Evolutionary conservation across 345 rosid genomes (phyloP), one percentile per base, ranked within the genome.

Genomic region (Clarkia xantiana): DNA sequence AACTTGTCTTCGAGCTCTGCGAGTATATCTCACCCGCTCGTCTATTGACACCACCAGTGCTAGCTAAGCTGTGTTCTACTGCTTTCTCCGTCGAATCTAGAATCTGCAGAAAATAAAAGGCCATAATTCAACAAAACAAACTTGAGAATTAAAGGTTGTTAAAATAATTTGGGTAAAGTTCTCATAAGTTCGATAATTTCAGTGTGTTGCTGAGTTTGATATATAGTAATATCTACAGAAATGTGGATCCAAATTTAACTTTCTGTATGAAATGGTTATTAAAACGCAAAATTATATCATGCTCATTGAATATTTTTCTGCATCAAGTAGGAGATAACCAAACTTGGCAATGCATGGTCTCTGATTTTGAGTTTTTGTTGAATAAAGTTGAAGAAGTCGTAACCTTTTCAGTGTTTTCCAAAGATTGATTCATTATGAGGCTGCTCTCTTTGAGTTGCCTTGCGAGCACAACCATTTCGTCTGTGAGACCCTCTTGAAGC

Each of bases 381-480:
- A 10, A 10, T 29, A 29, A 4, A 29, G 36, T 29, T 29, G 36
- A 29, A 29, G 36, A 29, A 23, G 29, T 23, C 6, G 9, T 29
- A 29, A 29, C 98, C 53, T 81, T 83, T 52, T 83, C 96, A 42
- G 98, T 84, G 58, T 73, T 75, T 58, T 83, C 70, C 63, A 81
- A 51, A n/a, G 97, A 85, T 59, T 48, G 83, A 54, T 79, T 79
- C 77, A 83, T 90, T 67, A 78, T 51, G 42, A 79, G 86, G 72
- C 86, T 91, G 50, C 79, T 67, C 76, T 84, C 98, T 67, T 86
- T 86, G 22, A 86, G 93, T 65, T 91, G 83, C 44, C 57, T 65
- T 10, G 96, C 98, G 67, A 91, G 74, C 47, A 64, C 93, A 23
- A 86, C 98, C 96, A 91, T 91, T 69, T 86, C 98, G 75, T 84